phyloP scores from a whole-genome alignment of 2,329 filamentous ascomycete genomes.

The Malbranchea zuffiana region DNA sequence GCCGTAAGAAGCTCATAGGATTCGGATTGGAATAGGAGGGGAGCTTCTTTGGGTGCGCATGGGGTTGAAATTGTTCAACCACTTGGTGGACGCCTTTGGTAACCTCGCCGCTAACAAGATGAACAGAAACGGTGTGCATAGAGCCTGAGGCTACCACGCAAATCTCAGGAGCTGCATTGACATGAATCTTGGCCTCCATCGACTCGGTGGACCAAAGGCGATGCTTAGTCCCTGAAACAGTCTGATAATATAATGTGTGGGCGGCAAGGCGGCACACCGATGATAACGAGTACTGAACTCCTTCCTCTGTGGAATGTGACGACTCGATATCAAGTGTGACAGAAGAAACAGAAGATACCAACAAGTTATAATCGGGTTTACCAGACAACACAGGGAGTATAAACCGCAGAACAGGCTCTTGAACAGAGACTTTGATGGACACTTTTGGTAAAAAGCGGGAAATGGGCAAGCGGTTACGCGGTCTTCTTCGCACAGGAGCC shows the following conservation, averaged over 20 bases:
- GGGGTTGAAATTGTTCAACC: slow-evolving; percentile 65
- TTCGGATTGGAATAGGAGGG: slow-evolving; percentile 39
- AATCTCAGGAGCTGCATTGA: slow-evolving; percentile 76
- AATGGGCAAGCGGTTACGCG: slow-evolving; percentile 54
- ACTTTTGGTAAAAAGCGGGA: slow-evolving; percentile 89
- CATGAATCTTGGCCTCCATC: slow-evolving; percentile 72
- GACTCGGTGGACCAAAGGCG: slow-evolving; percentile 80
- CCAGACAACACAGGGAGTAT: slow-evolving; percentile 58
- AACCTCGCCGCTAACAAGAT: slow-evolving; percentile 84
- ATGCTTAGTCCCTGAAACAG: slow-evolving; percentile 67
- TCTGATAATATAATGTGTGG: slow-evolving; percentile 91
- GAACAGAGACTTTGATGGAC: slow-evolving; percentile 88
- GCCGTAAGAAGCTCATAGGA: slow-evolving; percentile 61
- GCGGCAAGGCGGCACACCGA: slow-evolving; percentile 74
- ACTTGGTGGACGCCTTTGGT: slow-evolving; percentile 88
- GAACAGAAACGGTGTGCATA: slow-evolving; percentile 76
- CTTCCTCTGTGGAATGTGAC: slow-evolving; percentile 76
- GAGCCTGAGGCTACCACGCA: slow-evolving; percentile 69
- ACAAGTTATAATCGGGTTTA: slow-evolving; percentile 78
- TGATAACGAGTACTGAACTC: slow-evolving; percentile 75
- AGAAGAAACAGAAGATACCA: slow-evolving; percentile 90
- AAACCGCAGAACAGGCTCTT: slow-evolving; percentile 88
- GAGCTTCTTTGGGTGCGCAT: slow-evolving; percentile 54
- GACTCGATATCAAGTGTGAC: slow-evolving; percentile 89
- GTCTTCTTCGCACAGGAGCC: slow-evolving; percentile 36